Evolutionary conservation across 805 yeast species (phyloP).

Genomic region (Wickerhamiella alocasiicola): DNA sequence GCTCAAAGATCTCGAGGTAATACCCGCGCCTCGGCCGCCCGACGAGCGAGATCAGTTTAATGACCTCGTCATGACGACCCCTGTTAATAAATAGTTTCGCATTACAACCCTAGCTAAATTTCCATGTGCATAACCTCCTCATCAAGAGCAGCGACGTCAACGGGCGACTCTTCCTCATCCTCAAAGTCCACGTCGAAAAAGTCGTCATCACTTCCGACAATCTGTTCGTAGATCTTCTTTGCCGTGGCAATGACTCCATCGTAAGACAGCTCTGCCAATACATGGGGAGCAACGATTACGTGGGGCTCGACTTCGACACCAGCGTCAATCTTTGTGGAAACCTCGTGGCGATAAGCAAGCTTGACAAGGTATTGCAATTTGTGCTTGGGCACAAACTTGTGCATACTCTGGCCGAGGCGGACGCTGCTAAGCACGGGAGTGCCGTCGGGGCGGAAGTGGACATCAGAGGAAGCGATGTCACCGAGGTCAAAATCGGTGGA

Average conservation of each 20-base stretch:
- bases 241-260: slow-evolving; percentile 84
- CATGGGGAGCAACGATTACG: slow-evolving; percentile 40
- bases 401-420: slow-evolving; percentile 73
- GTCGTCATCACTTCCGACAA: slow-evolving; percentile 90
- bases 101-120: background rate
- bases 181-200: slow-evolving; percentile 94
- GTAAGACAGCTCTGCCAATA: slow-evolving; percentile 76
- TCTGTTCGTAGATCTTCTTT: slow-evolving; percentile 53
- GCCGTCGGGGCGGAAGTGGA: slow-evolving; percentile 44
- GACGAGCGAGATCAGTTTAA: slow-evolving; percentile 1
- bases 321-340: slow-evolving; percentile 16
- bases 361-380: slow-evolving; percentile 50
- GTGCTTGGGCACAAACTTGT: slow-evolving; percentile 72
- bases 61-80: background rate
- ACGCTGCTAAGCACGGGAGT: slow-evolving; percentile 65
- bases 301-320: slow-evolving; percentile 18
- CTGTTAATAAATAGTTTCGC: background rate
- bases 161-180: slow-evolving; percentile 66
- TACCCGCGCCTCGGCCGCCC: background rate
- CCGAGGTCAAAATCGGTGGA: slow-evolving; percentile 44
- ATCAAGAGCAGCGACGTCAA: slow-evolving; percentile 20
- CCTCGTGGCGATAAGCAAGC: slow-evolving; percentile 45
- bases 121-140: slow-evolving; percentile 25
- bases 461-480: slow-evolving; percentile 44
- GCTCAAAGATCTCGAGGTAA: background rate